A percentile compares a stretch with the other conserved stretches of the same genome.
These are phyloP conservation scores for Globisporangium apiculatum DNA, from an alignment of 352 stramenopile species.

Conservation along the genomic window DNA sequence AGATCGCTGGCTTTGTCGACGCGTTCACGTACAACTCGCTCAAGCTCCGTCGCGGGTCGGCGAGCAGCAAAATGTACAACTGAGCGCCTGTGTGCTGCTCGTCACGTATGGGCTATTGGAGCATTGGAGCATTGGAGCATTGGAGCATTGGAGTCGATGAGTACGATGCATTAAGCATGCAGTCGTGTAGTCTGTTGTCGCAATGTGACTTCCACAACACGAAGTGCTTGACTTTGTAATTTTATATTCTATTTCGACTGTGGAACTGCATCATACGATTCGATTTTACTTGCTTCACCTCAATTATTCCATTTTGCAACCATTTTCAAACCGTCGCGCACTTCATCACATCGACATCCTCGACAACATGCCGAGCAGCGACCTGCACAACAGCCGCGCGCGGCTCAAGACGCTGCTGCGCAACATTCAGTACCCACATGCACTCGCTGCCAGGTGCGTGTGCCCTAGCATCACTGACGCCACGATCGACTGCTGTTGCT, in stretches of 20 bases:
- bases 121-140: not conserved
- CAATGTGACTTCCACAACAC: too few species aligned
- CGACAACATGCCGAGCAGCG: constrained; percentile 13
- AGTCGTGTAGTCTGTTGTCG: too few species aligned
- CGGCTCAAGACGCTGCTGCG: constrained; percentile 54
- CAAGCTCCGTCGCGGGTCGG: constrained; percentile 33
- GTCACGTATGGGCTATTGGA: too few species aligned
- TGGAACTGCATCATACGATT: too few species aligned
- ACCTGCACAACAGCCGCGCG: constrained; percentile 50
- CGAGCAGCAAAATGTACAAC: constrained; percentile 22
- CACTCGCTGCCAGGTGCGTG: constrained; percentile 21
- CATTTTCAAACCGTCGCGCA: too few species aligned
- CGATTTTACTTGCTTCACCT: too few species aligned
- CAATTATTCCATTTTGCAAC: too few species aligned
- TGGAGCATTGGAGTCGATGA: not conserved
- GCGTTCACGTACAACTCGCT: constrained; percentile 86
- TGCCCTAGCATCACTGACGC: not conserved
- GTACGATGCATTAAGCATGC: not conserved
- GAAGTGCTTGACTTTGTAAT: too few species aligned
- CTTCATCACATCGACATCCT: not conserved
- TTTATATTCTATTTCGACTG: too few species aligned
- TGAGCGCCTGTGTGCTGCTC: constrained; percentile 5
- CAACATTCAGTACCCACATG: constrained; percentile 39
- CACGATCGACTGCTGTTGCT: not conserved
- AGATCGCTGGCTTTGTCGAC: constrained; percentile 86